Conservation (phyloP, 192 early-diverging fungal genomes). For the Pilaira anomala region DNA sequence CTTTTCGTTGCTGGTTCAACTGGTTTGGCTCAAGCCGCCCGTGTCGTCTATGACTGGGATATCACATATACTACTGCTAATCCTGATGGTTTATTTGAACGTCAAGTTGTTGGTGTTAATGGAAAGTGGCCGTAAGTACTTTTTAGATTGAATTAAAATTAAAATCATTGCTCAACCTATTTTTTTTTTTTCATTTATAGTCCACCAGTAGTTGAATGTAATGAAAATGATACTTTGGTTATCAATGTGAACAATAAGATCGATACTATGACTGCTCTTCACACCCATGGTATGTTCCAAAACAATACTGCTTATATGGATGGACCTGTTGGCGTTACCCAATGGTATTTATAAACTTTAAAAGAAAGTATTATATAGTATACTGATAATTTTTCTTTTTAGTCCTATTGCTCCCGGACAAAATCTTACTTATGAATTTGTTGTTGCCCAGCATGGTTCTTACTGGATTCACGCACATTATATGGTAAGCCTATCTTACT, state of each 20-base stretch:
- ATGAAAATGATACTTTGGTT: constrained; percentile 43
- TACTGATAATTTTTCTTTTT: not conserved
- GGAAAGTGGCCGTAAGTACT: constrained; percentile 57
- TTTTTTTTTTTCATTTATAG: constrained; percentile 19
- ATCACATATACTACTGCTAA: constrained; percentile 63
- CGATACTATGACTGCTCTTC: constrained; percentile 41
- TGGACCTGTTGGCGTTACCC: constrained; percentile 44
- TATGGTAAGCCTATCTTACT: constrained; percentile 18
- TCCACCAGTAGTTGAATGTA: constrained; percentile 46
- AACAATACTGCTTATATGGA: constrained; percentile 49
- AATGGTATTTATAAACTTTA: constrained; percentile 46
- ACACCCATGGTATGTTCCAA: constrained; percentile 57
- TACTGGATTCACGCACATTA: constrained; percentile 55
- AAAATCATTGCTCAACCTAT: not conserved
- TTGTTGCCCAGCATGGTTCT: constrained; percentile 59
- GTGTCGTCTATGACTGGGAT: constrained; percentile 68
- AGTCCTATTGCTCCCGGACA: constrained; percentile 68
- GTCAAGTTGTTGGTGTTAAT: constrained; percentile 70
- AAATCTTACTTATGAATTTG: constrained; percentile 73
- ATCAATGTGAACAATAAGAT: constrained; percentile 44
- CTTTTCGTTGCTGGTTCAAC: constrained; percentile 16
- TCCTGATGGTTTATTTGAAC: constrained; percentile 62
- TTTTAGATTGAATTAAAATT: not conserved
- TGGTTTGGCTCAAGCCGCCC: constrained; percentile 43
- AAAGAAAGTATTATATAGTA: not conserved